Percentiles rank a stretch among this genome's conserved stretches.
phyloP scores from a whole-genome alignment of 805 yeast genomes.

The Wickerhamiella sorbophila region DNA sequence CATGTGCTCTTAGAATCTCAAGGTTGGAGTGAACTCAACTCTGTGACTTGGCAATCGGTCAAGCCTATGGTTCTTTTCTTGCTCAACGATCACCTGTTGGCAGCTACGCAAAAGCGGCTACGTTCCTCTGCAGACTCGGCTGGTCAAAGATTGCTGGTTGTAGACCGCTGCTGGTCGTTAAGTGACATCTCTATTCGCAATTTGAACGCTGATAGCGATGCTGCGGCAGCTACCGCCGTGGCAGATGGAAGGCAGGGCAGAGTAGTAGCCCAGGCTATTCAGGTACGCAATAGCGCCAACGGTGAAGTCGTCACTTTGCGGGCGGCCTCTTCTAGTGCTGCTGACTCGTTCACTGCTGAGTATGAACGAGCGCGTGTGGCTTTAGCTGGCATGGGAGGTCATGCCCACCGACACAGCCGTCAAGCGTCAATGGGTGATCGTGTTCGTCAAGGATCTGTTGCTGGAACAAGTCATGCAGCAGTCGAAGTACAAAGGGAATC shows the following conservation, averaged over 20 bases:
- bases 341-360: background rate
- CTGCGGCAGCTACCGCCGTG: background rate
- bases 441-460: background rate
- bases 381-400: background rate
- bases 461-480: slow-evolving; percentile 22
- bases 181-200: slow-evolving; percentile 34
- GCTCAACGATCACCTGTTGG: slow-evolving; percentile 58
- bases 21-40: slow-evolving; percentile 75
- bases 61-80: slow-evolving; percentile 64
- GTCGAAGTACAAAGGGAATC: slow-evolving; percentile 36
- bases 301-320: slow-evolving; percentile 29
- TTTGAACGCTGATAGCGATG: slow-evolving; percentile 27
- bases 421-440: background rate
- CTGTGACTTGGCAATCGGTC: slow-evolving; percentile 69
- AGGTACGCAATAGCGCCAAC: slow-evolving; percentile 34
- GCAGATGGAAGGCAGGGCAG: slow-evolving; percentile 8
- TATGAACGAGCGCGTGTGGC: background rate
- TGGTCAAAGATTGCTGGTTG: slow-evolving; percentile 35
- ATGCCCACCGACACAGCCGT: slow-evolving; percentile 1
- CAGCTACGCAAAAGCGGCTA: slow-evolving; percentile 48
- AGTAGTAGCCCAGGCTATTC: slow-evolving; percentile 24
- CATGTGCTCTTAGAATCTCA: slow-evolving; percentile 69
- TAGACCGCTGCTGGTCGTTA: slow-evolving; percentile 69
- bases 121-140: slow-evolving; percentile 21
- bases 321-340: slow-evolving; percentile 8